Conservation (phyloP, 73 alveolate genomes). For the Tetrahymena thermophila region DNA sequence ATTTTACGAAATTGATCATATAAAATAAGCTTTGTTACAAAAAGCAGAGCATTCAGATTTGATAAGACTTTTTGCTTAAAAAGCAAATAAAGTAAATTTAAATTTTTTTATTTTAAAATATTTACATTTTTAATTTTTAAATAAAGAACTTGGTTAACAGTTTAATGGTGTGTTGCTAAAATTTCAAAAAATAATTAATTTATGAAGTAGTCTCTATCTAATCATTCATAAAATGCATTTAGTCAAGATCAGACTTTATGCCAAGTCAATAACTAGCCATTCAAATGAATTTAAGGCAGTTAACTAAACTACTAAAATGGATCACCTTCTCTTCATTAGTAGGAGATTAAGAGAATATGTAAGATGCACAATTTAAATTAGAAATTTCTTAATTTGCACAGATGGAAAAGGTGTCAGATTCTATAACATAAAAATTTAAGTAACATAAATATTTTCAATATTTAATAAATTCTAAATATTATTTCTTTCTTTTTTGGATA, state of each 20-base stretch:
- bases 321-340: not conserved
- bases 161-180: not conserved
- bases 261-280: not conserved
- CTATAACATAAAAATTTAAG: not conserved
- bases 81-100: not conserved
- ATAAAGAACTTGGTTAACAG: not conserved
- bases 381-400: not conserved
- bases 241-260: not conserved
- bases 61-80: not conserved
- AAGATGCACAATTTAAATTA: not conserved
- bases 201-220: not conserved
- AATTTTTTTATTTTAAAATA: not conserved
- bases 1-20: not conserved
- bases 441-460: not conserved
- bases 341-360: not conserved
- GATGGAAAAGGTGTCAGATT: not conserved
- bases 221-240: not conserved
- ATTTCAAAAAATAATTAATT: not conserved
- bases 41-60: not conserved
- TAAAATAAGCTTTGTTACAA: not conserved
- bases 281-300: not conserved
- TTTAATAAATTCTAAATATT: no score
- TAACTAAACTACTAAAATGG: not conserved
- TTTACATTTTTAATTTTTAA: not conserved
- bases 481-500: no score